Base-by-base conservation (phyloP, 2,329 filamentous ascomycete genomes). In the Didymella lethalis region DNA sequence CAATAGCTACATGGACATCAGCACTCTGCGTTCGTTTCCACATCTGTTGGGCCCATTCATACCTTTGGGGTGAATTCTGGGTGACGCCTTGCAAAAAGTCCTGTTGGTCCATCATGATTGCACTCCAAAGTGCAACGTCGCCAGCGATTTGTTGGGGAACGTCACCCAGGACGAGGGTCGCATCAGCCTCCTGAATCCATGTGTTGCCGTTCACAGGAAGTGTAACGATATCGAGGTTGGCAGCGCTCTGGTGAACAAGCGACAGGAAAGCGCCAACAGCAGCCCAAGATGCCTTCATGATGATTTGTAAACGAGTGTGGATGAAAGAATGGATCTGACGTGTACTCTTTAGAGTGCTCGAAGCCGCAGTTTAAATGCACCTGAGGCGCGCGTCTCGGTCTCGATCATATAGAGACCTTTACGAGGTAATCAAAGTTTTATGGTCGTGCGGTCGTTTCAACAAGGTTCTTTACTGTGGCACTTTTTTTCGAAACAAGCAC, bases 61-160 rank as follows among this genome's bases (percentile, higher is more conserved):
- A 69, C 66, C 50, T 58, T 54, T 34, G 40, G 23, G 63, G 59
- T 14, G 63, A 64, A 31, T 65, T 64, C 44, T 68, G 64, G 12
- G 64, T 68, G n/a, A 70, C 63, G 18, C 67, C 67, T 49, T 70
- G 67, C 12, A 67, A 62, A 36, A 70, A 70, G 41, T 65, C 60
- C 26, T 61, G n/a, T 34, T 65, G 59, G 16, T 68, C 66, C 59
- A 66, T 68, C 63, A 67, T 66, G 34, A 70, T 68, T 40, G 64
- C 66, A 55, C 63, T 67, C 67, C 67, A 70, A 20, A 68, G 54
- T 1, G 67, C 65, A 56, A 59, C 61, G 52, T 70, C 61, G n/a
- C 67, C 67, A 5, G 62, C 59, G 40, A 62, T 58, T 4, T 61
- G 56, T 25, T 58, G 59, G n/a, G 66, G 66, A 8, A 59, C 36